A percentile compares a stretch with the other conserved stretches of the same genome.
phyloP scores from a whole-genome alignment of 1,284 basidiomycete species.

The Ustilago lituana region DNA sequence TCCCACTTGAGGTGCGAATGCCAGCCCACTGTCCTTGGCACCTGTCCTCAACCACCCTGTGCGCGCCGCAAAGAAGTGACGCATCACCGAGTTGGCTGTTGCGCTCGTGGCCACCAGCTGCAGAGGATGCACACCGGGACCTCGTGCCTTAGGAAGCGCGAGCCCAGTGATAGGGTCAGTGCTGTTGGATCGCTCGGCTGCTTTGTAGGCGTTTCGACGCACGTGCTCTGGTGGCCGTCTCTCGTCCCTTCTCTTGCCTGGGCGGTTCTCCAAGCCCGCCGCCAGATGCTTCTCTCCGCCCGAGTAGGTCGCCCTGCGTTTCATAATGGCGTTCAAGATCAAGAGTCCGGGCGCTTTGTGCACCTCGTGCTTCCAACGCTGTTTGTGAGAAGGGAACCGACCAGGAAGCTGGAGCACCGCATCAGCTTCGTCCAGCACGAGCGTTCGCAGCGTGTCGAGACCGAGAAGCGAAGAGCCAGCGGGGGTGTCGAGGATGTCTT shows the following conservation, averaged over 20 bases:
- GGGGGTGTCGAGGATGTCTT: constrained; percentile 51
- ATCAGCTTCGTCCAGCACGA: constrained; percentile 65
- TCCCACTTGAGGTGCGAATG: constrained; percentile 47
- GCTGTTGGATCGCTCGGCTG: constrained; percentile 32
- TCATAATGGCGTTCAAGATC: constrained; percentile 59
- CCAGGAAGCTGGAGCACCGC: constrained; percentile 62
- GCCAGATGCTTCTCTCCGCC: constrained; percentile 53
- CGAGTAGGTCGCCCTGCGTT: constrained; percentile 52
- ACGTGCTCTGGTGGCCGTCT: constrained; percentile 51
- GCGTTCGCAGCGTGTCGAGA: constrained; percentile 53
- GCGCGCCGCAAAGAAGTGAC: constrained; percentile 63
- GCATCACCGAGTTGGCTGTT: constrained; percentile 64
- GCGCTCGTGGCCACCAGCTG: constrained; percentile 63
- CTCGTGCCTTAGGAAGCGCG: constrained; percentile 36
- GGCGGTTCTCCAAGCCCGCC: constrained; percentile 58
- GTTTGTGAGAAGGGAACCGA: constrained; percentile 59
- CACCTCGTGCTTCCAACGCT: constrained; percentile 58
- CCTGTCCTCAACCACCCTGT: constrained; percentile 65
- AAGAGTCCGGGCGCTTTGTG: constrained; percentile 60
- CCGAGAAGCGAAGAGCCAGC: constrained; percentile 53
- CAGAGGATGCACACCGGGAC: constrained; percentile 43
- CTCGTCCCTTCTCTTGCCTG: constrained; percentile 43
- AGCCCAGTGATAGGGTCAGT: constrained; percentile 19
- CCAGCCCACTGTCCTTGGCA: constrained; percentile 38
- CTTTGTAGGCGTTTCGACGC: constrained; percentile 53